Conservation (phyloP, 352 stramenopile genomes). For the Globisporangium megalacanthum region DNA sequence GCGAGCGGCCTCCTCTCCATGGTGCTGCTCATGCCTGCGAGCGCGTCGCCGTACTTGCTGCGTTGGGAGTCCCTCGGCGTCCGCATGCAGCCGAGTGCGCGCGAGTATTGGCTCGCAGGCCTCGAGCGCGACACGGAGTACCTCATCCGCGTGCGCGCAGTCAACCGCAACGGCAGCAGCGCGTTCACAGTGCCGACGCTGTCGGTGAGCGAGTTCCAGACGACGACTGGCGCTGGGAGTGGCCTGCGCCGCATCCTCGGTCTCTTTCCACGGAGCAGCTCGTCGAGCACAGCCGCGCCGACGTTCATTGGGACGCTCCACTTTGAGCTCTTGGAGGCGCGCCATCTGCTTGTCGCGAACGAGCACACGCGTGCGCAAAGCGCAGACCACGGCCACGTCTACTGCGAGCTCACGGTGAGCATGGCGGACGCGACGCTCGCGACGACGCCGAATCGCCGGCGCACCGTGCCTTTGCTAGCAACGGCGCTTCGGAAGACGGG, state of each 20-base stretch:
- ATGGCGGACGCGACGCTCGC: slow-evolving; percentile 9
- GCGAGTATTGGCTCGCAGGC: slow-evolving; percentile 50
- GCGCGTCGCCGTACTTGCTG: slow-evolving; percentile 24
- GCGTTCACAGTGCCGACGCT: slow-evolving; percentile 45
- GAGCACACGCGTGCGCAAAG: slow-evolving; percentile 1
- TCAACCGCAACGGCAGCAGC: slow-evolving; percentile 61
- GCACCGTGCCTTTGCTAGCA: slow-evolving; percentile 6
- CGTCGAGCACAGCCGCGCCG: slow-evolving; percentile 3
- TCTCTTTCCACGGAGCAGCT: slow-evolving; percentile 12
- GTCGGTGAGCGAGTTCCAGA: slow-evolving; percentile 37
- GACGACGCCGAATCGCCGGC: slow-evolving; percentile 5
- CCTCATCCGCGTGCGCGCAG: slow-evolving; percentile 45
- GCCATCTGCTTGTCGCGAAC: slow-evolving; percentile 16
- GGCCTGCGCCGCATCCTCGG: slow-evolving; percentile 5
- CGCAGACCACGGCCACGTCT: slow-evolving; percentile 17
- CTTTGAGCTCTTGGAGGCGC: slow-evolving; percentile 53
- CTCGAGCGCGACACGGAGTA: slow-evolving; percentile 57
- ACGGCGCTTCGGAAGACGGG: neutral
- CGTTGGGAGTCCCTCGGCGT: slow-evolving; percentile 46
- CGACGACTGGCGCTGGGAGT: slow-evolving; percentile 8
- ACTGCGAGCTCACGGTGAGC: slow-evolving; percentile 22
- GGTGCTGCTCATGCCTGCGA: slow-evolving; percentile 38
- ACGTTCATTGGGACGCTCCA: slow-evolving; percentile 58
- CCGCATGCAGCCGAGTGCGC: slow-evolving; percentile 36
- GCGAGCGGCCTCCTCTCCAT: slow-evolving; percentile 46